Base-by-base conservation (phyloP, 225 moss, liverwort and hornwort genomes). In the Bryum argenteum region DNA sequence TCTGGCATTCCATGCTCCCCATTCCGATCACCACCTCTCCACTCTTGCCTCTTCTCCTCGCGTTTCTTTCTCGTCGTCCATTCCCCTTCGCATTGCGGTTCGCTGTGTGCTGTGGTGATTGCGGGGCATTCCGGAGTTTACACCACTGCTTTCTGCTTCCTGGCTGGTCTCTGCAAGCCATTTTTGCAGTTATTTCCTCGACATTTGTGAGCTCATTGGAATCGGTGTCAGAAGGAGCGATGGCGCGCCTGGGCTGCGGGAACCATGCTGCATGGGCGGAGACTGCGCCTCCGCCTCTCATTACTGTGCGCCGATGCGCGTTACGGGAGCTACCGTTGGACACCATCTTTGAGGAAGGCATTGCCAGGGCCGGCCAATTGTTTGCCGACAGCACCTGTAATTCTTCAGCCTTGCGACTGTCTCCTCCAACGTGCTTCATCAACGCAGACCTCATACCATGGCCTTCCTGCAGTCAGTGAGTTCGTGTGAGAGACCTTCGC, bases 321-420 rank as follows among this genome's bases (percentile, higher is more conserved):
- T 67, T 62, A 18, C 59, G 75, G 62, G 74, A 82, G 75, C 40
- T 70, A 1, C n/a, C 75, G 40, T 62, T 82, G 1, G 82, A 82
- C 63, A 74, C 82, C 7, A 82, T 82, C 9, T 11, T 82, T 10
- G 82, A 82, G 12, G 82, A 82, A 60, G 74, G 78, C 4, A 67
- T 76, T 1, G 66, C 51, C 56, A 73, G 77, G 42, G 76, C 72
- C 18, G 76, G 56, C 3, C 75, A 80, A 7, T 53, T 80, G 37
- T 40, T 75, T 8, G 16, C 61, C 15, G 67, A 54, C 41, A 37
- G 37, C 37, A 39, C 61, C 61, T n/a, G 10, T 19, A 19, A 10
- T 26, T 47, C 68, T 55, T 41, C 10, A 67, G 20, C 12, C 67
- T 54, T 19, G 66, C 17, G 16, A 8, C 8, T 38, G 53, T 39